Evolutionary conservation across 257 asterid genomes (phyloP), one percentile per base, ranked within the genome.

Genomic region (Striga asiatica): DNA sequence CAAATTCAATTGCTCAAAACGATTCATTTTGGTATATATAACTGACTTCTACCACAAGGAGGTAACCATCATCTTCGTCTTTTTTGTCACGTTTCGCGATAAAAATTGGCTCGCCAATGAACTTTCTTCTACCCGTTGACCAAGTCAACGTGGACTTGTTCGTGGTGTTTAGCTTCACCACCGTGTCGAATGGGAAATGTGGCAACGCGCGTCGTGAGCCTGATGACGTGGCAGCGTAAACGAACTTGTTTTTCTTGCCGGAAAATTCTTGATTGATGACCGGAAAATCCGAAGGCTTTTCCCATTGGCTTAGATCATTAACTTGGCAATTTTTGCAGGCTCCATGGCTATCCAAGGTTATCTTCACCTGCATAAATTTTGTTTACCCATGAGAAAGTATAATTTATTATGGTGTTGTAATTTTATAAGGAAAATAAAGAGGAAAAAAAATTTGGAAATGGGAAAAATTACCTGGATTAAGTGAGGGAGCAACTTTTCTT

Each of bases 101-200:
- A 49, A 84, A 88, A 52, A 92, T 51, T 1, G 98, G 95, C 58
- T 92, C 98, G 0, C 98, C 97, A 41, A 88, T 82, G 82, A 87
- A 92, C 11, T 94, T 77, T 10, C 97, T 71, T 20, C 79, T 58
- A 3, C 70, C 74, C 5, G 94, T 72, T 3, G 94, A 84, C 98
- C 98, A 92, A 17, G 79, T 82, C 3, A 39, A 67, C 0, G 72
- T 45, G 48, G 88, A 64, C 43, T 73, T 73, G 46, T 78, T 74
- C 22, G 25, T 32, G 13, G 76, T 66, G 71, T 84, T 75, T 14
- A 88, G 53, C 72, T 92, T 92, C 3, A 81, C 86, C 20, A 92
- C 84, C 0, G 94, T 82, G n/a, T 92, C 98, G 31, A 92, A 92
- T 2, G 98, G 98, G 34, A 92, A 92, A 64, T 84, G 86, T 12